These are phyloP conservation scores for Chrysoporthe austroafricana DNA, from an alignment of 2,329 filamentous ascomycete species.

Conservation along the genomic window DNA sequence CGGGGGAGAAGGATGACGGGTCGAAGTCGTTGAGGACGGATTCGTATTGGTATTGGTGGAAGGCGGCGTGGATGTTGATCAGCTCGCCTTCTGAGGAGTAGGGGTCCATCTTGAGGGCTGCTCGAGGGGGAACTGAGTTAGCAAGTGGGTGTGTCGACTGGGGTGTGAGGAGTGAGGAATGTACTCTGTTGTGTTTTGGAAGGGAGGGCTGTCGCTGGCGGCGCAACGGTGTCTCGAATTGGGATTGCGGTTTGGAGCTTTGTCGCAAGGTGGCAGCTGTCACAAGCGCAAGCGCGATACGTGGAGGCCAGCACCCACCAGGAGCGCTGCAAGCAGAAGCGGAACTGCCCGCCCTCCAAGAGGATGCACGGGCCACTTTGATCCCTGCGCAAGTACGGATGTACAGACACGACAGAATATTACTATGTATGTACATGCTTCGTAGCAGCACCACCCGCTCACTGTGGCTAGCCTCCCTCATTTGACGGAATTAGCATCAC, in stretches of 20 bases:
- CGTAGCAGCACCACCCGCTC: too few relatives aligned
- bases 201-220: neutral
- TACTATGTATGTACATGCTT: neutral
- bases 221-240: slow-evolving; percentile 16
- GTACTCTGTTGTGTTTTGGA: neutral
- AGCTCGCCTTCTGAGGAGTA: slow-evolving; percentile 74
- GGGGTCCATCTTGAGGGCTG: slow-evolving; percentile 62
- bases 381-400: neutral
- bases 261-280: slow-evolving; percentile 20
- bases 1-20: slow-evolving; percentile 74
- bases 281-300: slow-evolving; percentile 16
- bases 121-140: neutral
- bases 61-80: slow-evolving; percentile 72
- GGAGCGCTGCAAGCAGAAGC: neutral
- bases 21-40: slow-evolving; percentile 81
- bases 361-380: slow-evolving; percentile 15
- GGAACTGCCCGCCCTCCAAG: slow-evolving; percentile 5
- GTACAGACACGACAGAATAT: too few relatives aligned
- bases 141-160: neutral
- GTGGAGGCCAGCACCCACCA: slow-evolving; percentile 7
- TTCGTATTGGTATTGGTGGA: slow-evolving; percentile 83
- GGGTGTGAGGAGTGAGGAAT: neutral
- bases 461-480: too few relatives aligned
- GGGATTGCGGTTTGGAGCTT: slow-evolving; percentile 1
- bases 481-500: neutral